These are phyloP conservation scores for Margaritispora aquatica DNA, from an alignment of 495 filamentous ascomycete genomes.

Conservation along the genomic window DNA sequence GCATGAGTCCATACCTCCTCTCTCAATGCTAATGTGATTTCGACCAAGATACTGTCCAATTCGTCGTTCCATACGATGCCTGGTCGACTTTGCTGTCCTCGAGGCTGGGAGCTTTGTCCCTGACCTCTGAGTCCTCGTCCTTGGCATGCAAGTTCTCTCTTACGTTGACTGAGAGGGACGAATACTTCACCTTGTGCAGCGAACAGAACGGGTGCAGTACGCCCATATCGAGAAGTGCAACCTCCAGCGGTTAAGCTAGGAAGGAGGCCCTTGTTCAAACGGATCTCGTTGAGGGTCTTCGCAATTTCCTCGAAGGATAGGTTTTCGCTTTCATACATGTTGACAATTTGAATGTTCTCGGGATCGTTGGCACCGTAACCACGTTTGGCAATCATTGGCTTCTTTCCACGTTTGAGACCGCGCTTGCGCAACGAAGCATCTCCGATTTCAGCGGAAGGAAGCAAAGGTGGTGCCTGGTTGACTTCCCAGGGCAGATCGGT, in stretches of 20 bases:
- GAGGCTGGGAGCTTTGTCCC: no score
- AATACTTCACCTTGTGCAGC: slow-evolving; percentile 12
- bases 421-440: slow-evolving; percentile 19
- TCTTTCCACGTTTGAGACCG: neutral
- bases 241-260: slow-evolving; percentile 9
- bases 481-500: slow-evolving; percentile 1
- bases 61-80: slow-evolving; percentile 10
- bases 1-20: slow-evolving; percentile 11
- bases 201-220: slow-evolving; percentile 21
- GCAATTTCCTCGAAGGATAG: slow-evolving; percentile 10
- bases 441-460: slow-evolving; percentile 7
- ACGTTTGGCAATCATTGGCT: slow-evolving; percentile 8
- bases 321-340: slow-evolving; percentile 11
- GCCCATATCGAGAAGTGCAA: slow-evolving; percentile 18
- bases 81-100: no score
- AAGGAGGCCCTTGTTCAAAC: slow-evolving; percentile 4
- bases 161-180: slow-evolving; percentile 10
- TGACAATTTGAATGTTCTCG: slow-evolving; percentile 23
- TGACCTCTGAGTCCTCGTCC: no score
- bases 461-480: neutral
- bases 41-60: slow-evolving; percentile 8
- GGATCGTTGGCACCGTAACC: slow-evolving; percentile 23
- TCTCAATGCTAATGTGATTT: slow-evolving; percentile 4
- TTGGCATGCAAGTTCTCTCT: neutral
- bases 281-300: slow-evolving; percentile 11